phyloP scores from a whole-genome alignment of 805 yeast species.

The Diddensiella santjacobensis region DNA sequence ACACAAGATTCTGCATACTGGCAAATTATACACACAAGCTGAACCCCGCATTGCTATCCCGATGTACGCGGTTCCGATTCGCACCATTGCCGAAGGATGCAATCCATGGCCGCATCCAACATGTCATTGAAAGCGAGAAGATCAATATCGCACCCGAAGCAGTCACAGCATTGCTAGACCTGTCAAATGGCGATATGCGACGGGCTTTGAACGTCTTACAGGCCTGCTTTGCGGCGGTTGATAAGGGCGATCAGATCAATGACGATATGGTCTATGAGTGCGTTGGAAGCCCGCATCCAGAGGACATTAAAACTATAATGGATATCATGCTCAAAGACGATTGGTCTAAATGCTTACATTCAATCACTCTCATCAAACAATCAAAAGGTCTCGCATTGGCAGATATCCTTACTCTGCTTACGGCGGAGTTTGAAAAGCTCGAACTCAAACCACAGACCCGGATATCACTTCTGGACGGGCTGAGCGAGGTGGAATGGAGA shows the following conservation, averaged over 20 bases:
- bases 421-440: slow-evolving; percentile 63
- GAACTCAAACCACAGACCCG: slow-evolving; percentile 63
- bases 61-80: slow-evolving; percentile 94
- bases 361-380: slow-evolving; percentile 61
- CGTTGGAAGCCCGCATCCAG: slow-evolving; percentile 93
- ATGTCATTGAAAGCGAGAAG: slow-evolving; percentile 67
- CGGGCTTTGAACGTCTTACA: slow-evolving; percentile 89
- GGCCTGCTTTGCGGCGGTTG: slow-evolving; percentile 81
- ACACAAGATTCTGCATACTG: slow-evolving; percentile 90
- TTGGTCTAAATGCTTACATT: slow-evolving; percentile 73
- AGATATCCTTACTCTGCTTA: slow-evolving; percentile 75
- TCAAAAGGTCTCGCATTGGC: slow-evolving; percentile 84
- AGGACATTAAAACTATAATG: slow-evolving; percentile 69
- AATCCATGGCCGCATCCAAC: slow-evolving; percentile 59
- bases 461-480: slow-evolving; percentile 58
- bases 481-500: slow-evolving; percentile 87
- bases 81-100: slow-evolving; percentile 72
- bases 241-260: slow-evolving; percentile 52
- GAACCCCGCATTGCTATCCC: slow-evolving; percentile 88
- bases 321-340: slow-evolving; percentile 80
- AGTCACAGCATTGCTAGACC: slow-evolving; percentile 55
- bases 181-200: slow-evolving; percentile 96
- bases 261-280: slow-evolving; percentile 84
- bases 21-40: slow-evolving; percentile 95
- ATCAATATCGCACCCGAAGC: slow-evolving; percentile 60